Evolutionary conservation across 78 protist species (phyloP).

Genomic region (Speleostelium caveatum): DNA sequence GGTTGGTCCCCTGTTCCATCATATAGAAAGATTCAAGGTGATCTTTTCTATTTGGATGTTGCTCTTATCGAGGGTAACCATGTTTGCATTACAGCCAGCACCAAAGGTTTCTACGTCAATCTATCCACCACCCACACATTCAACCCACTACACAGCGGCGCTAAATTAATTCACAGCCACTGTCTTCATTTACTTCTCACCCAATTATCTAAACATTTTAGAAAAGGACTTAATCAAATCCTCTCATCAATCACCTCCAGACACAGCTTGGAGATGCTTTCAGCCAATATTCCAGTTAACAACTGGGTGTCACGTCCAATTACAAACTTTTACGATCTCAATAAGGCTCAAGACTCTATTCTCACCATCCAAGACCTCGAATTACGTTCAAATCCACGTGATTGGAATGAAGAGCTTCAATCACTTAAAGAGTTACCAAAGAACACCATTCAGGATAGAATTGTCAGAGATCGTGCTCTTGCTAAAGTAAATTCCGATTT

Average conservation of each 20-base stretch:
- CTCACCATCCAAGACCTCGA: constrained; percentile 31
- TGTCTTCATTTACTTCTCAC: constrained; percentile 47
- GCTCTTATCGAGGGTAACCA: constrained; percentile 42
- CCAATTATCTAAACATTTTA: constrained; percentile 13
- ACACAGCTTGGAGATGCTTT: constrained; percentile 47
- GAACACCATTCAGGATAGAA: constrained; percentile 58
- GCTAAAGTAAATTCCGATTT: constrained; percentile 79
- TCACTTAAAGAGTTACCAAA: constrained; percentile 58
- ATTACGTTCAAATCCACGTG: constrained; percentile 73
- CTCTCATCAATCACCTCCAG: not conserved
- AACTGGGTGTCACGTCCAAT: constrained; percentile 10
- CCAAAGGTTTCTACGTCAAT: constrained; percentile 76
- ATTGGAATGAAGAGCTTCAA: constrained; percentile 89
- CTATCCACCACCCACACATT: constrained; percentile 23
- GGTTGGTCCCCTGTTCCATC: constrained; percentile 89
- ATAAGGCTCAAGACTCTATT: constrained; percentile 34
- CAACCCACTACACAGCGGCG: constrained; percentile 17
- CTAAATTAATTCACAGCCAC: not conserved
- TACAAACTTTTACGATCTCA: constrained; percentile 1
- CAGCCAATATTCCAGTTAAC: constrained; percentile 25
- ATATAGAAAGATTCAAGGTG: constrained; percentile 72
- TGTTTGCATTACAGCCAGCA: constrained; percentile 59
- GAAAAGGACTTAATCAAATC: constrained; percentile 17
- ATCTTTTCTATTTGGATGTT: constrained; percentile 80
- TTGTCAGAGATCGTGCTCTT: constrained; percentile 81